These are phyloP conservation scores for Uncinocarpus reesii DNA, from an alignment of 2,329 filamentous ascomycete genomes.

Conservation along the genomic window DNA sequence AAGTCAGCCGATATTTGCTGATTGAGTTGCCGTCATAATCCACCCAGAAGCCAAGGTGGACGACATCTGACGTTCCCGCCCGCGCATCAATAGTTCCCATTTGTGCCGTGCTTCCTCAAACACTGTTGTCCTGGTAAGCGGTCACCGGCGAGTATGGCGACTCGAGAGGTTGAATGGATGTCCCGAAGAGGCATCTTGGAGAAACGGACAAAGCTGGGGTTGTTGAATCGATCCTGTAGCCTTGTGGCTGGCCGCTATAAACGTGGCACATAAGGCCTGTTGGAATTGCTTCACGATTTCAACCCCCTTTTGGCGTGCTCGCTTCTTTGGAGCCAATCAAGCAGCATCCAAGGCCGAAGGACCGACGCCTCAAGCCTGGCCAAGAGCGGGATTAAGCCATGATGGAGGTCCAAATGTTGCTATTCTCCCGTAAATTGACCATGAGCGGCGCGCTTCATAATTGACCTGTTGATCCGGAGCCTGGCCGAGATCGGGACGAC, in stretches of 20 bases:
- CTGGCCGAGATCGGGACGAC: too few relatives aligned
- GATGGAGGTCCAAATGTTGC: too few relatives aligned
- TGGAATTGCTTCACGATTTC: too few relatives aligned
- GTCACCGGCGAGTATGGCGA: background rate
- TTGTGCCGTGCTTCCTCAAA: background rate
- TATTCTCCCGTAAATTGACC: too few relatives aligned
- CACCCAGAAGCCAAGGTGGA: constrained; percentile 7
- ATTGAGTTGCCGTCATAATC: background rate
- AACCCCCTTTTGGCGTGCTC: too few relatives aligned
- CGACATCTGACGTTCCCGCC: constrained; percentile 1
- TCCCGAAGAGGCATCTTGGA: background rate
- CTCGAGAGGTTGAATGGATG: background rate
- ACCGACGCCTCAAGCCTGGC: background rate
- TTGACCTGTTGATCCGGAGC: too few relatives aligned
- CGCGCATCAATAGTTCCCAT: background rate
- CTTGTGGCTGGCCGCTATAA: too few relatives aligned
- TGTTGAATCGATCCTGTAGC: too few relatives aligned
- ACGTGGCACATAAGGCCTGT: too few relatives aligned
- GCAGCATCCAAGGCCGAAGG: background rate
- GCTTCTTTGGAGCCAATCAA: background rate
- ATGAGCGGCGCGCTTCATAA: too few relatives aligned
- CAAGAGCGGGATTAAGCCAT: too few relatives aligned
- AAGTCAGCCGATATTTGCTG: constrained; percentile 8
- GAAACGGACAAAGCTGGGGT: too few relatives aligned
- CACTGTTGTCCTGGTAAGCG: background rate